Conservation (phyloP, 345 rosid species). For the Aurinia saxatilis region DNA sequence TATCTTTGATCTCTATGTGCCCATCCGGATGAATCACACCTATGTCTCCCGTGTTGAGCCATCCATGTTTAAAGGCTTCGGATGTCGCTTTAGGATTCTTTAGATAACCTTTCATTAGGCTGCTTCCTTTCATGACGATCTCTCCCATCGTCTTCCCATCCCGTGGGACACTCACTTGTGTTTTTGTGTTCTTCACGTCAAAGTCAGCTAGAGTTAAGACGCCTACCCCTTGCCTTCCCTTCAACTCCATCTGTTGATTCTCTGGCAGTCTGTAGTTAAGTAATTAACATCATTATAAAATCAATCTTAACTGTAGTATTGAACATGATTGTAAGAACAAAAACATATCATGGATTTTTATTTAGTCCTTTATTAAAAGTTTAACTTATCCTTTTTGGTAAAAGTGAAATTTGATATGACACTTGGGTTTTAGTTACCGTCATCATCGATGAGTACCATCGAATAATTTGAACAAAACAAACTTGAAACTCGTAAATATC, state of each 20-base stretch:
- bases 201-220: conserved; percentile 31
- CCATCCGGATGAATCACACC: conserved; percentile 45
- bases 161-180: conserved; percentile 38
- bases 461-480: too few relatives aligned
- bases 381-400: too few relatives aligned
- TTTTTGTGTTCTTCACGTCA: conserved; percentile 49
- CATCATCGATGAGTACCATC: too few relatives aligned
- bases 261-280: conserved; percentile 7
- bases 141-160: conserved; percentile 64
- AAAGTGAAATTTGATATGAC: too few relatives aligned
- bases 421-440: too few relatives aligned
- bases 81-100: conserved; percentile 37
- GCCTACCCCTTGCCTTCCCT: conserved; percentile 26
- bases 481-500: too few relatives aligned
- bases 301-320: too few relatives aligned
- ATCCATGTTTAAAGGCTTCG: conserved; percentile 47
- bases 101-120: conserved; percentile 53
- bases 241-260: conserved; percentile 7
- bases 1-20: conserved; percentile 50
- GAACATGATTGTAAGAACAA: too few relatives aligned
- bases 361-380: too few relatives aligned
- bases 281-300: too few relatives aligned
- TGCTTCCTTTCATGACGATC: conserved; percentile 45
- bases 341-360: too few relatives aligned
- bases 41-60: conserved; percentile 59